Evolutionary conservation across 2,329 filamentous ascomycete species (phyloP), one percentile per base, ranked within the genome.

Genomic region (Cercospora brassicicola): DNA sequence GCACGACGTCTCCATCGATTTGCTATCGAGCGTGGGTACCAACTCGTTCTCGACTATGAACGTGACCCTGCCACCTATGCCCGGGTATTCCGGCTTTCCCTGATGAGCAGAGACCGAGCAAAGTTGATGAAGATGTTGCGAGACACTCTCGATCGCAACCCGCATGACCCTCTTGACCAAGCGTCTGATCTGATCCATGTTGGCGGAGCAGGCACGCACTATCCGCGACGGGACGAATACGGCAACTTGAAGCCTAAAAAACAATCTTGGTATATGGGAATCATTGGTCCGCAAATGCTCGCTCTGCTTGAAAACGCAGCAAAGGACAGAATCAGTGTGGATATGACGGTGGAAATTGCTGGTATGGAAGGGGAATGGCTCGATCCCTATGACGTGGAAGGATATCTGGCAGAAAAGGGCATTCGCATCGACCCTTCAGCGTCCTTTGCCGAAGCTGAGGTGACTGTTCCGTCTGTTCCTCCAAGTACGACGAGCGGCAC

Each of bases 311-410:
- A 73, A 36, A 72, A 69, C 18, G 73, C 75, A 2, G 72, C 68
- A 1, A 66, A 72, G 26, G 71, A 73, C 31, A 74, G 72, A n/a
- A 63, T 75, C 2, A 73, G 68, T 2, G 72, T 71, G 11, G 76
- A 78, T 36, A 74, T 77, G 74, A 74, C 75, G 10, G 82, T 90
- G 71, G 84, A 83, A 45, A 78, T 89, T 7, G 84, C 86, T 0
- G 90, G 88, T 0, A 91, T 89, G 69, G 86, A 90, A 67, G 91
- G 91, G 4, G 87, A 91, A 61, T 95, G 92, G 83, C 91, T 91
- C 72, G 91, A 95, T 75, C 81, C 88, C 0, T 86, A 91, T 67
- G 92, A 95, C 76, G 89, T 93, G 0, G 90, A 95, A 78, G 84
- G 86, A 11, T 95, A 93, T 75, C 81, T 96, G 2, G 85, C 84